Evolutionary conservation across 768 basidiomycete genomes (phyloP).

Genomic region (Mycena kentingensis): DNA sequence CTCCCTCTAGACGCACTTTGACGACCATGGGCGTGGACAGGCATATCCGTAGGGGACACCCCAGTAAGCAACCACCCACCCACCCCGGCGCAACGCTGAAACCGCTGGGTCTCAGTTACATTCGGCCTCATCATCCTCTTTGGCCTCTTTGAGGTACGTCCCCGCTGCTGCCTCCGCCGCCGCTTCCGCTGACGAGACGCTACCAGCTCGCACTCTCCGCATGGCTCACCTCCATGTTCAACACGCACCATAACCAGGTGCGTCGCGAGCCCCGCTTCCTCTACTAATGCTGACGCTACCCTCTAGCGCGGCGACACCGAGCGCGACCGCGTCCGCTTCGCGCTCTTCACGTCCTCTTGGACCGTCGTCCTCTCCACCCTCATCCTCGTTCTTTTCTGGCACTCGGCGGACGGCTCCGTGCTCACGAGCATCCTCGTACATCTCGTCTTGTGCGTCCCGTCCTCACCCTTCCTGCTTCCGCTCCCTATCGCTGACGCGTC

Average conservation of each 20-base stretch:
- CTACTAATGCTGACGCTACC: too few relatives aligned
- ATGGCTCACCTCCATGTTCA: slow-evolving; percentile 69
- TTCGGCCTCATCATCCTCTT: slow-evolving; percentile 60
- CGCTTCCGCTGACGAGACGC: neutral
- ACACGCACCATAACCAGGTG: slow-evolving; percentile 58
- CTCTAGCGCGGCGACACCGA: slow-evolving; percentile 46
- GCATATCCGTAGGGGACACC: slow-evolving; percentile 55
- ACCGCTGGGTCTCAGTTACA: slow-evolving; percentile 39
- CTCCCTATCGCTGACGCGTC: neutral
- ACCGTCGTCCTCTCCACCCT: slow-evolving; percentile 57
- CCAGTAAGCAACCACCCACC: slow-evolving; percentile 41
- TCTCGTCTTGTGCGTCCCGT: slow-evolving; percentile 58
- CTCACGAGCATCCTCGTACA: slow-evolving; percentile 67
- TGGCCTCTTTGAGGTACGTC: slow-evolving; percentile 63
- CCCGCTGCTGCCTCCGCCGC: neutral
- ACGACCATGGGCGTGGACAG: slow-evolving; percentile 34
- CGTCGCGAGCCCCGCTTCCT: too few relatives aligned
- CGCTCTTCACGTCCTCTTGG: slow-evolving; percentile 73
- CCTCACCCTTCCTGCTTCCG: slow-evolving; percentile 8
- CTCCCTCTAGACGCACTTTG: neutral
- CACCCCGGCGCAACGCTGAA: slow-evolving; percentile 1
- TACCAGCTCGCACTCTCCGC: slow-evolving; percentile 68
- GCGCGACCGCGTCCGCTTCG: slow-evolving; percentile 65
- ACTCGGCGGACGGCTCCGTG: slow-evolving; percentile 48
- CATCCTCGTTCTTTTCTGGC: slow-evolving; percentile 58